Conservation (phyloP, 148 eudicot genomes). For the Silene conica region DNA sequence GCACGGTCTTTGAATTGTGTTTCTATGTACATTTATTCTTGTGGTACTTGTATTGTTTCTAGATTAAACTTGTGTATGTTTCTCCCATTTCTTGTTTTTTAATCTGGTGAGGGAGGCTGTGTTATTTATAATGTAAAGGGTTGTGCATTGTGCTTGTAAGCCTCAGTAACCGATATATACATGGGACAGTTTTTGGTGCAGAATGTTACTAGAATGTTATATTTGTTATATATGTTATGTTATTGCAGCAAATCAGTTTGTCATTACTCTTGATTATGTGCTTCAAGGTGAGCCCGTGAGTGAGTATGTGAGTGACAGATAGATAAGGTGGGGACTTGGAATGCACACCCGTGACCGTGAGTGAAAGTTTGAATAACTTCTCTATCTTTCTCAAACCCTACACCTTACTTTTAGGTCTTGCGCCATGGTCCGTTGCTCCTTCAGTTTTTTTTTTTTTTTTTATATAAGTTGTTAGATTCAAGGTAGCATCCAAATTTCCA, state of each 20-base stretch:
- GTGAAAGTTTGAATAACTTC: no score
- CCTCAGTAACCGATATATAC: constrained; percentile 23
- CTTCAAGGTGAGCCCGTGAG: no score
- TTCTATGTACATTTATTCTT: constrained; percentile 26
- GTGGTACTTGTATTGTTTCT: constrained; percentile 11
- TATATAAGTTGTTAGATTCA: no score
- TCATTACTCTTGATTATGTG: no score
- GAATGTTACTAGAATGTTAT: neutral
- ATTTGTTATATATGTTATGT: neutral
- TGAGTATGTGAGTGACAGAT: no score
- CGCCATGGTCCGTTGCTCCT: no score
- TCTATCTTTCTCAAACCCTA: no score
- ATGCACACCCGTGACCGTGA: no score
- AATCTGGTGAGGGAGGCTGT: constrained; percentile 14
- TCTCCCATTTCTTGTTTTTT: constrained; percentile 4
- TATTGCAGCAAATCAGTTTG: neutral
- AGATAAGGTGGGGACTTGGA: no score
- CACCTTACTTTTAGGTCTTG: no score
- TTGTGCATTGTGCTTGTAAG: constrained; percentile 18
- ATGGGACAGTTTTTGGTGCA: constrained; percentile 11
- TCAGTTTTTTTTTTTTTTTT: no score
- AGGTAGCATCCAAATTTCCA: no score
- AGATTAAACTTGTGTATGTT: constrained; percentile 15
- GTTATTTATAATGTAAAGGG: constrained; percentile 23
- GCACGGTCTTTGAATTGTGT: neutral